Percentiles rank a stretch among this genome's conserved stretches.
Evolutionary conservation across 2,329 filamentous ascomycete species (phyloP).

Genomic region (Sporothrix pseudoabietina): DNA sequence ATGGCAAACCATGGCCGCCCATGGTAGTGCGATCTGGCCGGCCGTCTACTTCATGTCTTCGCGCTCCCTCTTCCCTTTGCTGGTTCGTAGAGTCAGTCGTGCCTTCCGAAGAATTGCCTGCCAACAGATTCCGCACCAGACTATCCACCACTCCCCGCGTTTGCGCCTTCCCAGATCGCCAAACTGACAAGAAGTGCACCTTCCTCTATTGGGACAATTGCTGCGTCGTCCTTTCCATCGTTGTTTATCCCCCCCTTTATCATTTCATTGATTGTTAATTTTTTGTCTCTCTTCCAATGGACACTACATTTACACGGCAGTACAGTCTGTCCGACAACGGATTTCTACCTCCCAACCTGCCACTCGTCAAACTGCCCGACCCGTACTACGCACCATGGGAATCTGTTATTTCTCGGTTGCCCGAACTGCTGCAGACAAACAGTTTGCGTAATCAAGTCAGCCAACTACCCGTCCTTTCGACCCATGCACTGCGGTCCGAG

Average conservation of each 20-base stretch:
- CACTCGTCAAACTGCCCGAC: slow-evolving; percentile 65
- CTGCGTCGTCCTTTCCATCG: background rate
- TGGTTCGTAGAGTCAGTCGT: background rate
- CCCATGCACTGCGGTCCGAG: slow-evolving; percentile 62
- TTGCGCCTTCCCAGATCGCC: background rate
- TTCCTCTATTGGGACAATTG: background rate
- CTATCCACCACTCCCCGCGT: background rate
- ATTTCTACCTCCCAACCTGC: slow-evolving; percentile 74
- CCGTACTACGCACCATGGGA: slow-evolving; percentile 83
- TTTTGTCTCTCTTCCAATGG: background rate
- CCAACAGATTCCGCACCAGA: background rate
- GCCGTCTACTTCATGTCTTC: slow-evolving; percentile 32
- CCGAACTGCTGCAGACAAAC: slow-evolving; percentile 65
- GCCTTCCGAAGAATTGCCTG: background rate
- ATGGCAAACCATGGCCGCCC: background rate
- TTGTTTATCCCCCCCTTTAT: background rate
- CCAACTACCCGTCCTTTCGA: slow-evolving; percentile 68
- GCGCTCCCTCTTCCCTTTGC: slow-evolving; percentile 21
- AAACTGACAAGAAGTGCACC: background rate
- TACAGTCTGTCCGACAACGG: slow-evolving; percentile 59
- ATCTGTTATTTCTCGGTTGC: slow-evolving; percentile 65
- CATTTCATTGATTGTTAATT: background rate
- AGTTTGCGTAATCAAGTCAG: slow-evolving; percentile 66
- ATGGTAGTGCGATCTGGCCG: slow-evolving; percentile 11
- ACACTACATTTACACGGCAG: background rate